Percentiles rank a stretch among this genome's conserved stretches.
phyloP scores from a whole-genome alignment of 208 protist genomes.

The Angomonas deanei region DNA sequence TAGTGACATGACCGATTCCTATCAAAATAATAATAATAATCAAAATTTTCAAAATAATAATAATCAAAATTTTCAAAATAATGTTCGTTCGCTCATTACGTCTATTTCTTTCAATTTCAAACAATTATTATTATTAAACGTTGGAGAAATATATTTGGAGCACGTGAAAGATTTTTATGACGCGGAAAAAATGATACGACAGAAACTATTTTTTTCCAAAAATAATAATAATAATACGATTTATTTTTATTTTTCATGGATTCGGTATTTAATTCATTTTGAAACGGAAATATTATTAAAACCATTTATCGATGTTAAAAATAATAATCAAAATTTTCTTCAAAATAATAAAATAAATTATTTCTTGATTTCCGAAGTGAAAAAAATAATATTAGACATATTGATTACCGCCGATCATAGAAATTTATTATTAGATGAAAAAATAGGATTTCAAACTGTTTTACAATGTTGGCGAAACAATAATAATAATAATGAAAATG shows the following conservation, averaged over 20 bases:
- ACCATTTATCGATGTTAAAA: too few relatives aligned
- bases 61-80: neutral
- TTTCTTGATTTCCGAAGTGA: neutral
- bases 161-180: neutral
- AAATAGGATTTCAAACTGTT: neutral
- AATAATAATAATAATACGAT: constrained; percentile 8
- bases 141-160: neutral
- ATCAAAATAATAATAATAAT: neutral
- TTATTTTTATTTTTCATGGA: neutral
- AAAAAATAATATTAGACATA: neutral
- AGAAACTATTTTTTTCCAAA: neutral
- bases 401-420: neutral
- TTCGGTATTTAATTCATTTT: too few relatives aligned
- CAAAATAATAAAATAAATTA: neutral
- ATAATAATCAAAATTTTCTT: neutral
- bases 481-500: neutral
- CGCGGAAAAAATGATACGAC: neutral
- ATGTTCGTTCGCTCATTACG: too few relatives aligned
- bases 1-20: neutral
- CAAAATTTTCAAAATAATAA: neutral
- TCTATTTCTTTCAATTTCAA: too few relatives aligned
- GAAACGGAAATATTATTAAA: too few relatives aligned
- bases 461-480: neutral
- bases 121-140: too few relatives aligned
- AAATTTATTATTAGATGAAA: neutral